phyloP scores from a whole-genome alignment of 208 protist genomes.

The Wallacemonas rigidus region DNA sequence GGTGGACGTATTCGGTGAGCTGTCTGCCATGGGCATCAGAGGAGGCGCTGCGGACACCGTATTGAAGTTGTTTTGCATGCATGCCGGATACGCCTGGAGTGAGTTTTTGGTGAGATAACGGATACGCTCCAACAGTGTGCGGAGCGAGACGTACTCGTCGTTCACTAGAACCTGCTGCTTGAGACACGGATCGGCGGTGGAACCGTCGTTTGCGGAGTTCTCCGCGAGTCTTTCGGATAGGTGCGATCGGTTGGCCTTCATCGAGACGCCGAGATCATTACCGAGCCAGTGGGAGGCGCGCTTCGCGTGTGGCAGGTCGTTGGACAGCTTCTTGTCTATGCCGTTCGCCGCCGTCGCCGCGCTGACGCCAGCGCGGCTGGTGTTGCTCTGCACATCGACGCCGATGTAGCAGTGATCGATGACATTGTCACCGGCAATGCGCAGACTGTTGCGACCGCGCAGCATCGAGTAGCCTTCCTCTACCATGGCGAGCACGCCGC shows the following conservation, averaged over 20 bases:
- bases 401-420: slow-evolving; percentile 83
- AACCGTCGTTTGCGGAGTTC: too few relatives aligned
- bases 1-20: neutral
- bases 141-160: slow-evolving; percentile 6
- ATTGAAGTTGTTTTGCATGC: slow-evolving; percentile 40
- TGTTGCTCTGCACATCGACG: slow-evolving; percentile 68
- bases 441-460: slow-evolving; percentile 38
- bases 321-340: slow-evolving; percentile 29
- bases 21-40: slow-evolving; percentile 1
- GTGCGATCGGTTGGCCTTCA: neutral
- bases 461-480: slow-evolving; percentile 37
- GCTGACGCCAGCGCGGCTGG: neutral
- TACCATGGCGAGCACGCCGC: slow-evolving; percentile 74
- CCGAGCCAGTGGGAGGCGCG: slow-evolving; percentile 41
- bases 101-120: slow-evolving; percentile 17
- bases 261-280: slow-evolving; percentile 5
- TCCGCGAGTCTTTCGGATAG: neutral
- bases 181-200: neutral
- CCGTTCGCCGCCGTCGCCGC: neutral
- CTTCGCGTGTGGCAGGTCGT: slow-evolving; percentile 41
- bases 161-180: slow-evolving; percentile 1
- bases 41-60: slow-evolving; percentile 20
- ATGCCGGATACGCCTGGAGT: slow-evolving; percentile 50
- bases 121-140: slow-evolving; percentile 3
- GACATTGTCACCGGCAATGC: slow-evolving; percentile 79